These are phyloP conservation scores for Ochetophila trinervis DNA, from an alignment of 306 rosid genomes.

Conservation along the genomic window DNA sequence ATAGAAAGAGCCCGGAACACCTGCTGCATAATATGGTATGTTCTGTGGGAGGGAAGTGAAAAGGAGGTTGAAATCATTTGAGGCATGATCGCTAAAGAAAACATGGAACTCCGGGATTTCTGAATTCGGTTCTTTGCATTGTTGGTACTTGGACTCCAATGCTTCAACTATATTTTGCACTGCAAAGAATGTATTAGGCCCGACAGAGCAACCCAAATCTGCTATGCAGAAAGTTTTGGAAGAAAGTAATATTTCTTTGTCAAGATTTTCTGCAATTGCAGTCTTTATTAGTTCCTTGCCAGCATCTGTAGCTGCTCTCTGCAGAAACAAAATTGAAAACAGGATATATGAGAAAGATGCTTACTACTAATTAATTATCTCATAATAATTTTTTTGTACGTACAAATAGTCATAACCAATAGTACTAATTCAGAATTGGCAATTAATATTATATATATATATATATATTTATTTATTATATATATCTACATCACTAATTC, in stretches of 20 bases:
- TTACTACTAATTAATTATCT: too few species aligned
- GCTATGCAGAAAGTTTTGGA: slow-evolving; percentile 27
- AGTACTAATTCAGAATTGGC: too few species aligned
- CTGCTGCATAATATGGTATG: slow-evolving; percentile 16
- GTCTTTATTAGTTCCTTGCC: slow-evolving; percentile 16
- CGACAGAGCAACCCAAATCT: slow-evolving; percentile 41
- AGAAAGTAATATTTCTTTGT: not conserved
- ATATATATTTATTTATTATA: too few species aligned
- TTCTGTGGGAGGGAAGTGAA: slow-evolving; percentile 21
- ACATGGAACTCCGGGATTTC: slow-evolving; percentile 26
- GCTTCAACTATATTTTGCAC: slow-evolving; percentile 31
- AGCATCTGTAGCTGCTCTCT: not conserved
- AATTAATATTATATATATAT: too few species aligned
- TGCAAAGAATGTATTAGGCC: slow-evolving; percentile 35
- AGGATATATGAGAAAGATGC: too few species aligned
- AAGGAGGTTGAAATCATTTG: slow-evolving; percentile 41
- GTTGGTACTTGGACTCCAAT: slow-evolving; percentile 12
- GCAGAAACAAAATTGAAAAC: not conserved
- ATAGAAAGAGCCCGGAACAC: slow-evolving; percentile 36
- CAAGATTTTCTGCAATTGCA: slow-evolving; percentile 26
- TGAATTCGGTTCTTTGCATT: not conserved
- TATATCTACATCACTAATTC: too few species aligned
- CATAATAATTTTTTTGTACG: too few species aligned
- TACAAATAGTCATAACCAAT: too few species aligned
- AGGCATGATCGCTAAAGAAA: slow-evolving; percentile 32